Evolutionary conservation across 176 grass and related monocot genomes (phyloP).

Genomic region (Cenchrus americanus): DNA sequence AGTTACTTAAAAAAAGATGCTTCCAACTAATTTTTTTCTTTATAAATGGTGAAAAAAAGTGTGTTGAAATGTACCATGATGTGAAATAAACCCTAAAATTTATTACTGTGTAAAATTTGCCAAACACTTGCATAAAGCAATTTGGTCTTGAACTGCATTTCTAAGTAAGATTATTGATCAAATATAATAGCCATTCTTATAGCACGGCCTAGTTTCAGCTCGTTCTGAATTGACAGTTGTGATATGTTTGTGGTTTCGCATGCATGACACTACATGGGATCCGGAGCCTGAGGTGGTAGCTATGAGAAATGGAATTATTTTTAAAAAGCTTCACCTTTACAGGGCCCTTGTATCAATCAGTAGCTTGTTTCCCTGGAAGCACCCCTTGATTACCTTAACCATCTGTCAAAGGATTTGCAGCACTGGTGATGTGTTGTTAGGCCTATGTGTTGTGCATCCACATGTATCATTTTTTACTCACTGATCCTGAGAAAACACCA

Average conservation of each 20-base stretch:
- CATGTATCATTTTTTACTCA: slow-evolving; percentile 27
- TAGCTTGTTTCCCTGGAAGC: not conserved
- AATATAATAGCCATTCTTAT: not conserved
- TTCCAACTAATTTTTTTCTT: not conserved
- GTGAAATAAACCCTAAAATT: not conserved
- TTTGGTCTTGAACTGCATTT: not conserved
- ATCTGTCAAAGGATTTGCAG: not conserved
- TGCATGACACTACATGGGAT: not conserved
- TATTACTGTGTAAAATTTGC: not conserved
- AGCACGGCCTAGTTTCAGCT: not conserved
- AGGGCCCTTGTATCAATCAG: not conserved
- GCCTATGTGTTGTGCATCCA: not conserved
- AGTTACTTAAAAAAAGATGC: not conserved
- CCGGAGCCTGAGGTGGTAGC: not conserved
- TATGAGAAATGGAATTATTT: not conserved
- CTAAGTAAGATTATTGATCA: not conserved
- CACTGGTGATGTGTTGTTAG: not conserved
- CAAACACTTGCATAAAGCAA: not conserved
- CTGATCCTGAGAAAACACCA: not conserved
- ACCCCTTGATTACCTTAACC: not conserved
- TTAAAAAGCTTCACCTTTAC: not conserved
- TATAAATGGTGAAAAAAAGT: not conserved
- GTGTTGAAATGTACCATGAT: not conserved
- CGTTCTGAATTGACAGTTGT: not conserved
- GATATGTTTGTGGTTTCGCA: not conserved